Base-by-base conservation (phyloP, 2,329 filamentous ascomycete genomes). In the Aspergillus eucalypticola region DNA sequence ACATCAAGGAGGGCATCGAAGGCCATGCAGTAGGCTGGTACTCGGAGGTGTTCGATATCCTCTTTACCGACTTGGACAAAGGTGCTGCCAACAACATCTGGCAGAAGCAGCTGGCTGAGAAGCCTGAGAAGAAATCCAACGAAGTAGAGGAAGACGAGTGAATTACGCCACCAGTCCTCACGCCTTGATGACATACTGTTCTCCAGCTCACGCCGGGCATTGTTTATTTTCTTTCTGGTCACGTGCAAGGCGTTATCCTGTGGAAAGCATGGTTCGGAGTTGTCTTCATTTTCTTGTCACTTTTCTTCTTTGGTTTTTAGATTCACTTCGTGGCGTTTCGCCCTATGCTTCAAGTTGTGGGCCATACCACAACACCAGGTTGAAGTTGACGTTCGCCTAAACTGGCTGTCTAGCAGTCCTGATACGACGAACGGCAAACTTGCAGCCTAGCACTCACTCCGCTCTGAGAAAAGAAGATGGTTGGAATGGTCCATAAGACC, bases 1-100 rank as follows among this genome's bases (percentile, higher is more conserved):
- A 98, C 74, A 99, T 99, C 82, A 99, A 98, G 80, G 86, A 96
- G 72, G 93, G 92, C 67, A 91, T 99, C 64, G 89, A 96, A 78
- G 95, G 96, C 71, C 90, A 89, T 67, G 90, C 95, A 0, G 94
- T 94, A 17, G 88, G 86, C 71, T 99, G 95, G 95, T 99, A 98
- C 81, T 85, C 85, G 6, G 92, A 99, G 67, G 91, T 99, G 54
- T 98, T 97, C 75, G 86, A 94, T 64, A 83, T 96, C 62, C 88
- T 98, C 67, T 99, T 99, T 82, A 88, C 91, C 39, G 82, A 90
- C 65, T 77, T 98, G 17, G 90, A 97, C 77, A 83, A 81, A 62
- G 84, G 89, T 44, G 79, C 86, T 62, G 92, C 90, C 63, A 95
- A 90, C 76, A 85, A 83, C 39, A 65, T 87, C 65, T 95, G 91